Base-by-base conservation (phyloP, 2,329 filamentous ascomycete genomes). In the Phialophora chinensis region DNA sequence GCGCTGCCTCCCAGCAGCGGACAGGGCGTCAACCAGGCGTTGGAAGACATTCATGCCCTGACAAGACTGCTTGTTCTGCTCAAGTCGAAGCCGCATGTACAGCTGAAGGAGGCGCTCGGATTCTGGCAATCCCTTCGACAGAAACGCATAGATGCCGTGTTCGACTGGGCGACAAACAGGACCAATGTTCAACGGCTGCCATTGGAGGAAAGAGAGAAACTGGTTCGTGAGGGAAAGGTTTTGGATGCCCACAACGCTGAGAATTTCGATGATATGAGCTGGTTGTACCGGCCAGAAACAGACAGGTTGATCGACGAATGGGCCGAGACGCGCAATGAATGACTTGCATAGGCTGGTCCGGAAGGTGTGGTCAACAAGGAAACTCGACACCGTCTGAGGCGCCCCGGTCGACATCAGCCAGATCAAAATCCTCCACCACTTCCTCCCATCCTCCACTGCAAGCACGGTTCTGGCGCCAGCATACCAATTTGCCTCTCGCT, bases 1-100 rank as follows among this genome's bases (percentile, higher is more conserved):
- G 84, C 85, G 0, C 75, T 87, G 66, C 81, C 83, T 2, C 80
- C 85, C 0, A 83, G 81, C 6, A 82, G 50, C 7, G 84, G 85
- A 2, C 85, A 87, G 73, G 86, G 86, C 0, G 80, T 82, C 0
- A 83, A 80, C 2, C 85, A 87, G 74, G 85, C 83, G 0, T 70
- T 87, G 12, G 85, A 87, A 72, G 85, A 87, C 73, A 79, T 78
- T 0, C 80, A 84, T 65, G 77, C 80, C 1, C 75, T 86, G 7
- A 75, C 78, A 0, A 66, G 83, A 27, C 73, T 85, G 2, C 72
- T 83, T n/a, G 0, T 71, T 74, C 0, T 74, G 78, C 0, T 79
- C 84, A 4, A 72, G 84, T 62, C 60, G 12, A 49, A 47, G 35
- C 47, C 44, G 25, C 35, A 4, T 6, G 33, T 53, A 4, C 25